These are phyloP conservation scores for Coprinopsis sp. DNA, from an alignment of 768 basidiomycete species.

Conservation along the genomic window DNA sequence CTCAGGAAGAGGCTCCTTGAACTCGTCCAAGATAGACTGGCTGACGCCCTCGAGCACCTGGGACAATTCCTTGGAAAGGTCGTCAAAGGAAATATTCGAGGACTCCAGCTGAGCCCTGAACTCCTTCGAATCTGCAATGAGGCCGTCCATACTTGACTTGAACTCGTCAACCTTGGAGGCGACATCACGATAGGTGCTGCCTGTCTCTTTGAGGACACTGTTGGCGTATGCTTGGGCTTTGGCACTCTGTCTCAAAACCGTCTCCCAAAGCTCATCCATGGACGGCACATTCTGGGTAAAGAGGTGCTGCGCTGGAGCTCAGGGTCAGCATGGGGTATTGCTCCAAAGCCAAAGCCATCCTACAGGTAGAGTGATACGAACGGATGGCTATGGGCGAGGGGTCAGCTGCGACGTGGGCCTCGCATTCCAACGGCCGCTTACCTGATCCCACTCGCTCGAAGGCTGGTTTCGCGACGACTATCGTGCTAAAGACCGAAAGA, in stretches of 20 bases:
- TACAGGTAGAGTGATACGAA: background rate
- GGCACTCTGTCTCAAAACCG: background rate
- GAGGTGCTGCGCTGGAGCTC: background rate
- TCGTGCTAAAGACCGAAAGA: too few relatives aligned
- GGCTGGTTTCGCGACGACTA: too few relatives aligned
- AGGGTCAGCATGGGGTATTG: too few relatives aligned
- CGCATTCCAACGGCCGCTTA: too few relatives aligned
- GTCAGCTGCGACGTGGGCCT: too few relatives aligned
- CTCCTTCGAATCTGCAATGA: constrained; percentile 2
- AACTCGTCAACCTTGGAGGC: background rate
- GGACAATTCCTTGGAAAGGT: background rate
- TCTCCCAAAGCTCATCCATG: constrained; percentile 2
- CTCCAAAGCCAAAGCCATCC: background rate
- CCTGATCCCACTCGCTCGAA: too few relatives aligned
- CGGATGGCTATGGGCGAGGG: too few relatives aligned
- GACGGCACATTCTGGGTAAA: too few relatives aligned
- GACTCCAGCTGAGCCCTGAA: background rate
- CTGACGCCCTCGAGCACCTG: background rate
- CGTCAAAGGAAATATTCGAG: constrained; percentile 1
- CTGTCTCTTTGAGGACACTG: background rate
- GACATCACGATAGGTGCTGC: background rate
- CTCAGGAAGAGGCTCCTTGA: constrained; percentile 10
- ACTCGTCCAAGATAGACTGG: constrained; percentile 3
- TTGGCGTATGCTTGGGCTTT: background rate
- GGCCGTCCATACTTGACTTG: background rate